Percentiles rank a stretch among this genome's conserved stretches.
Conservation (phyloP, 2,329 filamentous ascomycete genomes). For the Penicillium decumbens region DNA sequence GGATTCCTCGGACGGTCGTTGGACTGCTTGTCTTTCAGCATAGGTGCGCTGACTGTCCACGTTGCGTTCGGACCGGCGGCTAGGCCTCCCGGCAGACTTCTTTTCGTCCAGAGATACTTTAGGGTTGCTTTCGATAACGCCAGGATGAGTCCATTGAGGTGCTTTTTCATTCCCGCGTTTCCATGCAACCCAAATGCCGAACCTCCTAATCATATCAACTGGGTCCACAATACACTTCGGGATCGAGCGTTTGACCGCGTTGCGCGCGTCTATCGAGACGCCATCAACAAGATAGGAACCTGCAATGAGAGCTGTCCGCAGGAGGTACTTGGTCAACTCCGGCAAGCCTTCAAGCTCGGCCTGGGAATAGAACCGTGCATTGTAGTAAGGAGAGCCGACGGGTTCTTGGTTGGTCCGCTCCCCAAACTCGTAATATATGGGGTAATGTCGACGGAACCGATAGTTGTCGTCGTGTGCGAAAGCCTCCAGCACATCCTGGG, state of each 20-base stretch:
- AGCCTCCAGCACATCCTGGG: conserved; percentile 50
- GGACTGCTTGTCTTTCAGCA: conserved; percentile 37
- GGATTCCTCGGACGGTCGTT: conserved; percentile 30
- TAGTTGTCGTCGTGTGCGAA: conserved; percentile 53
- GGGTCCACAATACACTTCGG: conserved; percentile 60
- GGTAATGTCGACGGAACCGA: conserved; percentile 51
- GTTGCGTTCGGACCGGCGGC: conserved; percentile 55
- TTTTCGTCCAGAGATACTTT: conserved; percentile 49
- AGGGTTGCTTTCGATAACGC: conserved; percentile 49
- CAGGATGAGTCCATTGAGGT: conserved; percentile 58
- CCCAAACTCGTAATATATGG: conserved; percentile 57
- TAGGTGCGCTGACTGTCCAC: conserved; percentile 41
- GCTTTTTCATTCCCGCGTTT: conserved; percentile 61
- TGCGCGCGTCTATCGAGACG: conserved; percentile 54
- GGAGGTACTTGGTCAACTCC: conserved; percentile 57
- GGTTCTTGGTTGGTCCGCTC: conserved; percentile 50
- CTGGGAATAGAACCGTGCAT: conserved; percentile 59
- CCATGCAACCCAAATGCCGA: conserved; percentile 64
- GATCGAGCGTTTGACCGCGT: conserved; percentile 59
- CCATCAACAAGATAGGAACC: conserved; percentile 57
- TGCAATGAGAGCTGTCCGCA: conserved; percentile 59
- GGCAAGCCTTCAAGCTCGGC: conserved; percentile 58
- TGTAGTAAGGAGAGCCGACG: conserved; percentile 52
- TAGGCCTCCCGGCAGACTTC: conserved; percentile 52
- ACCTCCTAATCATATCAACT: conserved; percentile 55